Percentiles rank a stretch among this genome's conserved stretches.
Conservation (phyloP, 2,329 filamentous ascomycete genomes). For the Calonectria leucothoes region DNA sequence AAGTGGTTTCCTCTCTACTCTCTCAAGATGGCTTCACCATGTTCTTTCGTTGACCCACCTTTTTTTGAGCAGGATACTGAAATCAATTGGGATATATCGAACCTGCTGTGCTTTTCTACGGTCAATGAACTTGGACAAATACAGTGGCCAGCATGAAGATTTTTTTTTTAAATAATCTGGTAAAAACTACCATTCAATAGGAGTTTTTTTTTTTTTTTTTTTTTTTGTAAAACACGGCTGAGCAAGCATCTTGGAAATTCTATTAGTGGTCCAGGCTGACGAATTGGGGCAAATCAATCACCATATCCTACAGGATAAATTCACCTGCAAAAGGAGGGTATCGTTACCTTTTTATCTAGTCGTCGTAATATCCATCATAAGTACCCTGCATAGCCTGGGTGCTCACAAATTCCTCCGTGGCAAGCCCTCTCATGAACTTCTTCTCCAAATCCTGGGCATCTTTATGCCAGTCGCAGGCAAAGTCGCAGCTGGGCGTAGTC, state of each 20-base stretch:
- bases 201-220: too few relatives aligned
- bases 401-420: constrained; percentile 71
- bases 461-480: constrained; percentile 84
- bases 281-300: background rate
- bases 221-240: too few relatives aligned
- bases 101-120: constrained; percentile 35
- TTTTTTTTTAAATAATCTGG: too few relatives aligned
- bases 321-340: background rate
- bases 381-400: constrained; percentile 70
- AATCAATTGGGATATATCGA: constrained; percentile 41
- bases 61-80: constrained; percentile 33
- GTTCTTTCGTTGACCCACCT: constrained; percentile 14
- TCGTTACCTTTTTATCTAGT: constrained; percentile 36
- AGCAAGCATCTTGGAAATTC: too few relatives aligned
- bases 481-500: constrained; percentile 71
- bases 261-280: background rate
- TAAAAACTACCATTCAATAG: too few relatives aligned
- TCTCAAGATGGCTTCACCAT: background rate
- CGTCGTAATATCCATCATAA: constrained; percentile 68
- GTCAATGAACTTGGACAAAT: constrained; percentile 16
- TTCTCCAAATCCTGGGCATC: constrained; percentile 68
- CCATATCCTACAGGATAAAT: background rate
- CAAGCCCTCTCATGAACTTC: constrained; percentile 67
- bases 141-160: constrained; percentile 27
- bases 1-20: constrained; percentile 7